A percentile compares a stretch with the other conserved stretches of the same genome.
Conservation (phyloP, 2,329 filamentous ascomycete species). For the Trichoderma simmonsii region DNA sequence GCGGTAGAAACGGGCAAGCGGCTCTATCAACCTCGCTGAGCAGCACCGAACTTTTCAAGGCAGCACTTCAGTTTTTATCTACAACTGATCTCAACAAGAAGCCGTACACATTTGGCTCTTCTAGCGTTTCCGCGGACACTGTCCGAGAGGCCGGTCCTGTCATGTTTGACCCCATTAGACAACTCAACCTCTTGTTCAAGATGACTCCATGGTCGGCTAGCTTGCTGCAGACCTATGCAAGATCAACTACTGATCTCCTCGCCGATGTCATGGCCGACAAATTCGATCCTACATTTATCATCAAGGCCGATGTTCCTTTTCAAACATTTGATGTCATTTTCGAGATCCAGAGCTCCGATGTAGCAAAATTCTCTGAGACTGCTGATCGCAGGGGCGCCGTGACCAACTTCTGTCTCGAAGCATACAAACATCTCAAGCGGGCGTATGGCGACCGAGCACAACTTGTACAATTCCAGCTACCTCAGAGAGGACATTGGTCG, state of each 20-base stretch:
- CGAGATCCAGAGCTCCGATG: constrained; percentile 33
- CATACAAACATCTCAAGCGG: constrained; percentile 63
- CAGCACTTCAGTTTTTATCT: constrained; percentile 81
- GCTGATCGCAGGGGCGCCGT: constrained; percentile 42
- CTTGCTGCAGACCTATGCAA: constrained; percentile 70
- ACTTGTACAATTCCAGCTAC: constrained; percentile 58
- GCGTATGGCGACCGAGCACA: constrained; percentile 74
- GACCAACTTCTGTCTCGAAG: constrained; percentile 50
- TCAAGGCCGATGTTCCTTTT: constrained; percentile 51
- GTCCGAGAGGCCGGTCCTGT: constrained; percentile 56
- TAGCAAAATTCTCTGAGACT: constrained; percentile 28
- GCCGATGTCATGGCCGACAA: constrained; percentile 72
- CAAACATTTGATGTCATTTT: constrained; percentile 54
- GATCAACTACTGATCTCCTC: constrained; percentile 69
- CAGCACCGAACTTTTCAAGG: constrained; percentile 93
- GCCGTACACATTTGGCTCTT: constrained; percentile 52
- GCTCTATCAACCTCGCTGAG: constrained; percentile 77
- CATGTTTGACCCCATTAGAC: constrained; percentile 71
- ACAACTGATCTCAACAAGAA: constrained; percentile 68
- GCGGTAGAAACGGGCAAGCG: constrained; percentile 66
- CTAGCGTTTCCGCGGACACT: constrained; percentile 32
- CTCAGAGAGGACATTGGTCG: constrained; percentile 33
- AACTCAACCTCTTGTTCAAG: constrained; percentile 83
- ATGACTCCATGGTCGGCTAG: constrained; percentile 83
- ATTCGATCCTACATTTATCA: constrained; percentile 82